phyloP scores from a whole-genome alignment of 2,329 filamentous ascomycete genomes.

The Ascochyta lentis region DNA sequence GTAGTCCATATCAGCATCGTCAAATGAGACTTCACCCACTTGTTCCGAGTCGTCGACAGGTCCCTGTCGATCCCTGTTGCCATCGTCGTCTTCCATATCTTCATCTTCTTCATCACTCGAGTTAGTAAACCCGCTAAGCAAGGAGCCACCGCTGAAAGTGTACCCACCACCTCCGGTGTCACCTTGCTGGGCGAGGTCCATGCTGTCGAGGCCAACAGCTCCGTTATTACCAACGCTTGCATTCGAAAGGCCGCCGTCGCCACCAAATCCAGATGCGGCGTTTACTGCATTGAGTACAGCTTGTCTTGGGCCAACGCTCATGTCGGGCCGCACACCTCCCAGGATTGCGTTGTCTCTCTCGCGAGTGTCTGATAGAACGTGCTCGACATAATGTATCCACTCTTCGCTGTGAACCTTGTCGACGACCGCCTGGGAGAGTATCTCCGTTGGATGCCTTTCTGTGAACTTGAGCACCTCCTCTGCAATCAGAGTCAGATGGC shows the following conservation, averaged over 20 bases:
- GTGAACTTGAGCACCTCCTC: constrained; percentile 99
- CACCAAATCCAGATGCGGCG: constrained; percentile 63
- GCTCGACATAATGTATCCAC: constrained; percentile 95
- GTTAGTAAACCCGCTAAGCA: constrained; percentile 91
- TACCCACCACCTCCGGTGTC: constrained; percentile 77
- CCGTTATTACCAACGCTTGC: constrained; percentile 77
- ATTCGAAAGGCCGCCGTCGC: constrained; percentile 66
- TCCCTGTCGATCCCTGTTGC: constrained; percentile 62
- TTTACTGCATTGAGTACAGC: constrained; percentile 68
- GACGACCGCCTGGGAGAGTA: constrained; percentile 81
- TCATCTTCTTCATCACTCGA: constrained; percentile 97
- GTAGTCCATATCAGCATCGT: constrained; percentile 67
- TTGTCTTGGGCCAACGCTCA: constrained; percentile 79
- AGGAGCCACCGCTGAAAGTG: constrained; percentile 73
- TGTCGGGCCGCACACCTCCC: constrained; percentile 90
- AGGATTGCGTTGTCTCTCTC: constrained; percentile 98
- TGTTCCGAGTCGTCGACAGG: constrained; percentile 64
- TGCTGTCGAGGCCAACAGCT: constrained; percentile 60
- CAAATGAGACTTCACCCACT: constrained; percentile 71
- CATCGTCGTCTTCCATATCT: constrained; percentile 85
- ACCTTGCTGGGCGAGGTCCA: constrained; percentile 70
- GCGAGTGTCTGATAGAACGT: constrained; percentile 87
- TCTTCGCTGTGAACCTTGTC: constrained; percentile 87
- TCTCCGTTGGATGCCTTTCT: constrained; percentile 87
- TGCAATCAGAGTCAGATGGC: constrained; percentile 93